These are phyloP conservation scores for Clavispora vitiphila DNA, from an alignment of 805 yeast species.

Conservation along the genomic window DNA sequence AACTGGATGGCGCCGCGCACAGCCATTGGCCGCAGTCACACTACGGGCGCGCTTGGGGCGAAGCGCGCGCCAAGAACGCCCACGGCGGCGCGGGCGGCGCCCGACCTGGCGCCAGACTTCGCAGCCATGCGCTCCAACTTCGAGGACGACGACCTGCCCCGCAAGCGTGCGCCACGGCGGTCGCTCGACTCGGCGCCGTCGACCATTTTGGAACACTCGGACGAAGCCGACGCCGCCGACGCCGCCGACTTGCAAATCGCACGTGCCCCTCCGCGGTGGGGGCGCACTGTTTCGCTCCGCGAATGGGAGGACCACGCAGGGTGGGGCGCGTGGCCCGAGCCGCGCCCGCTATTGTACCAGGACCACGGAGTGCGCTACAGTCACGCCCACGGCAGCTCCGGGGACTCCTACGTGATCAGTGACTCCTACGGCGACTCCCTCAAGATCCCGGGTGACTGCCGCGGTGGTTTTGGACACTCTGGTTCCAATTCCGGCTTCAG, in stretches of 20 bases:
- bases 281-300: constrained; percentile 21
- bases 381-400: too few relatives aligned
- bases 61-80: not conserved
- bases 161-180: not conserved
- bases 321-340: constrained; percentile 22
- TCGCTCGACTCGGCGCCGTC: not conserved
- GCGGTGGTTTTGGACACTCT: too few relatives aligned
- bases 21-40: constrained; percentile 2
- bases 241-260: not conserved
- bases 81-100: too few relatives aligned
- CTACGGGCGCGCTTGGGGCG: not conserved
- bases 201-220: not conserved
- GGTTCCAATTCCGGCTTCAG: too few relatives aligned
- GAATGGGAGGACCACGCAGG: constrained; percentile 28
- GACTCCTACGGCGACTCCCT: too few relatives aligned
- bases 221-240: not conserved
- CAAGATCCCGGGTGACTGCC: not conserved
- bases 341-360: constrained; percentile 20
- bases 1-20: constrained; percentile 10
- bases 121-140: not conserved
- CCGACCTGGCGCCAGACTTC: constrained; percentile 3
- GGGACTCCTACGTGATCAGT: too few relatives aligned
- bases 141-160: not conserved
- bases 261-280: not conserved
- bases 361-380: not conserved